Conservation (phyloP, 2,329 filamentous ascomycete species). For the Elsinoe arachidis region DNA sequence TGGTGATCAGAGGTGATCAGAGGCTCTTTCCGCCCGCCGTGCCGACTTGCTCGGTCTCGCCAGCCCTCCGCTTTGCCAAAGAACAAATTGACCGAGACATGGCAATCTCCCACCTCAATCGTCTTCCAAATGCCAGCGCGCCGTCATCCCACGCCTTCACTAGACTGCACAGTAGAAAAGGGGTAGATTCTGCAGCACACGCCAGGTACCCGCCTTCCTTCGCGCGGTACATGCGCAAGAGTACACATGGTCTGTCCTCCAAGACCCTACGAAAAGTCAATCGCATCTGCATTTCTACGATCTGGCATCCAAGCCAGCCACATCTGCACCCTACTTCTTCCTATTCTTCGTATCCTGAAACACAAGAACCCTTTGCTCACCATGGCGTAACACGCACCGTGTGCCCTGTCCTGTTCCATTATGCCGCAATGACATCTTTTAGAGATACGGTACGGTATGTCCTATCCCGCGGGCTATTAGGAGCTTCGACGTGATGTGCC, state of each 20-base stretch:
- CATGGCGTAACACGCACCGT: neutral
- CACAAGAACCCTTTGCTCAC: neutral
- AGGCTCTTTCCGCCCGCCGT: too few species aligned
- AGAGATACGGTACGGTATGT: neutral
- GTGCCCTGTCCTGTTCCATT: neutral
- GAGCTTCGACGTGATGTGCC: neutral
- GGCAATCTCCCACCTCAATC: neutral
- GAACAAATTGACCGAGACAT: neutral
- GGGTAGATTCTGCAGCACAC: slow-evolving; percentile 6
- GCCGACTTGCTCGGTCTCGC: too few species aligned
- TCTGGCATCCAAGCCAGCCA: neutral
- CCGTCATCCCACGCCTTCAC: neutral
- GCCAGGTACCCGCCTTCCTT: slow-evolving; percentile 1
- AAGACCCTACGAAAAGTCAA: neutral
- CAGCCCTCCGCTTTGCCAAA: neutral
- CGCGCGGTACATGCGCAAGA: slow-evolving; percentile 4
- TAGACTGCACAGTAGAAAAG: neutral
- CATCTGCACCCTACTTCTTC: neutral
- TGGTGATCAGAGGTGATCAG: too few species aligned
- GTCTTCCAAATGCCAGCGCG: neutral
- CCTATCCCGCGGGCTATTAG: neutral
- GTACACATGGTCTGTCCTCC: neutral
- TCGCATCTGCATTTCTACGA: neutral
- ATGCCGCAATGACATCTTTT: neutral
- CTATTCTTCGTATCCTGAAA: neutral